Evolutionary conservation across 1,139 yeast genomes (phyloP).

Genomic region (Saccharomycopsis crataegensis): DNA sequence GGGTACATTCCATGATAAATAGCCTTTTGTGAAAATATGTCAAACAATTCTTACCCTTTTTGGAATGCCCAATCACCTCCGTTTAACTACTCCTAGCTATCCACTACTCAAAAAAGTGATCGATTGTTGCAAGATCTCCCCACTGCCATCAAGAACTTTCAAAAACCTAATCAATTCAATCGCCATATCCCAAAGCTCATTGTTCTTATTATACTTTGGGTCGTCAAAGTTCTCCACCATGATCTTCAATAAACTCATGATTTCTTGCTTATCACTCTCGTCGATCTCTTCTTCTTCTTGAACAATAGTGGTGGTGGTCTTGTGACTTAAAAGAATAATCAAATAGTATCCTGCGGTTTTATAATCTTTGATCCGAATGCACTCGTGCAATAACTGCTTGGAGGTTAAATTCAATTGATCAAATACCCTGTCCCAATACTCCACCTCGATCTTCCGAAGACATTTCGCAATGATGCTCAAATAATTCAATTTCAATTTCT

Average conservation of each 20-base stretch:
- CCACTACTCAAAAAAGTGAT: constrained; percentile 10
- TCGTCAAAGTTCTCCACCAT: constrained; percentile 29
- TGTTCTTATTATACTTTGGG: constrained; percentile 26
- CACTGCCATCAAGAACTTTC: constrained; percentile 34
- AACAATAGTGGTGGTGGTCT: constrained; percentile 23
- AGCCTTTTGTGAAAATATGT: no score
- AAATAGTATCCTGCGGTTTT: constrained; percentile 38
- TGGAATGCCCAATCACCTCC: no score
- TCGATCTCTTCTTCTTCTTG: constrained; percentile 18
- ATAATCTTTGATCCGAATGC: constrained; percentile 35
- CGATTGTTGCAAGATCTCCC: constrained; percentile 7
- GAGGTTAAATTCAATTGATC: constrained; percentile 33
- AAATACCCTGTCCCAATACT: constrained; percentile 53
- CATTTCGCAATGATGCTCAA: constrained; percentile 49
- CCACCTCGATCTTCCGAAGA: constrained; percentile 58
- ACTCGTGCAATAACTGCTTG: constrained; percentile 31
- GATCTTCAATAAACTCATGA: constrained; percentile 34
- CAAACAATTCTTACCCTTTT: no score
- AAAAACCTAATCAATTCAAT: constrained; percentile 41
- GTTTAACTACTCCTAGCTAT: no score
- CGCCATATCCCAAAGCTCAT: constrained; percentile 41
- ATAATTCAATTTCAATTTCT: constrained; percentile 15
- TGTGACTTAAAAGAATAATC: constrained; percentile 40
- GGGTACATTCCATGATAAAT: no score
- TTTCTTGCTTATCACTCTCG: constrained; percentile 22